Percentiles rank a stretch among this genome's conserved stretches.
phyloP scores from a whole-genome alignment of 768 basidiomycete genomes.

The Hericium erinaceus region DNA sequence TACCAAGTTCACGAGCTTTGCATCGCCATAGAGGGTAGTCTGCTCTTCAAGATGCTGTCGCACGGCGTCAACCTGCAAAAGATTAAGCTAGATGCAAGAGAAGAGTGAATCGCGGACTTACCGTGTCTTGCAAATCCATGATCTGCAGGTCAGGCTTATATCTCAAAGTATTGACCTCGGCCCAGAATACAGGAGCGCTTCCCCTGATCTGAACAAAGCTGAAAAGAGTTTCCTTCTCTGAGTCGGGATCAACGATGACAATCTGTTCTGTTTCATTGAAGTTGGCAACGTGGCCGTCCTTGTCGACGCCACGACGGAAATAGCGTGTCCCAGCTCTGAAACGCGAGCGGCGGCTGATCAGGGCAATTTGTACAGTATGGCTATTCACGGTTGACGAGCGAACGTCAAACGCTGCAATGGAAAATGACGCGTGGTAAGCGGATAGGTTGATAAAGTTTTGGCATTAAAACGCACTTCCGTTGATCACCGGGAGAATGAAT shows the following conservation, averaged over 20 bases:
- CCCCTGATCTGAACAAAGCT: conserved; percentile 93
- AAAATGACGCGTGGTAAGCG: not conserved
- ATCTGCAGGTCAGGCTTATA: conserved; percentile 96
- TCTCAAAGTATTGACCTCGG: conserved; percentile 87
- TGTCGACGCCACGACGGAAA: conserved; percentile 89
- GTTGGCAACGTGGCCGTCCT: conserved; percentile 86
- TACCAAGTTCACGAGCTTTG: conserved; percentile 81
- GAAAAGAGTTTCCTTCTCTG: conserved; percentile 49
- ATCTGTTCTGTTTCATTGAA: conserved; percentile 99
- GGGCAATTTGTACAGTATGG: conserved; percentile 69
- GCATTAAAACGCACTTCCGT: conserved; percentile 67
- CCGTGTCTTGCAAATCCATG: conserved; percentile 87
- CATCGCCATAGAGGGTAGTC: conserved; percentile 63
- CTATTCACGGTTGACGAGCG: conserved; percentile 68
- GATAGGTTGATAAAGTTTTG: not conserved
- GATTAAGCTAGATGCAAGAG: conserved; percentile 6
- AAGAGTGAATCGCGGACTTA: conserved; percentile 26
- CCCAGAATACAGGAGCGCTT: conserved; percentile 93
- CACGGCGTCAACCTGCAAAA: conserved; percentile 55
- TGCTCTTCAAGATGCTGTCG: conserved; percentile 68
- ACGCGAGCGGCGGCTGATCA: conserved; percentile 90
- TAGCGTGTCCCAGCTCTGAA: conserved; percentile 95
- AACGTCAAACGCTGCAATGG: conserved; percentile 69
- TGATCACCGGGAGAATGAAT: conserved; percentile 88
- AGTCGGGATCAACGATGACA: conserved; percentile 60